Percentiles rank a stretch among this genome's conserved stretches.
Conservation (phyloP, 1,284 basidiomycete genomes). For the Marasmius tenuissimus region DNA sequence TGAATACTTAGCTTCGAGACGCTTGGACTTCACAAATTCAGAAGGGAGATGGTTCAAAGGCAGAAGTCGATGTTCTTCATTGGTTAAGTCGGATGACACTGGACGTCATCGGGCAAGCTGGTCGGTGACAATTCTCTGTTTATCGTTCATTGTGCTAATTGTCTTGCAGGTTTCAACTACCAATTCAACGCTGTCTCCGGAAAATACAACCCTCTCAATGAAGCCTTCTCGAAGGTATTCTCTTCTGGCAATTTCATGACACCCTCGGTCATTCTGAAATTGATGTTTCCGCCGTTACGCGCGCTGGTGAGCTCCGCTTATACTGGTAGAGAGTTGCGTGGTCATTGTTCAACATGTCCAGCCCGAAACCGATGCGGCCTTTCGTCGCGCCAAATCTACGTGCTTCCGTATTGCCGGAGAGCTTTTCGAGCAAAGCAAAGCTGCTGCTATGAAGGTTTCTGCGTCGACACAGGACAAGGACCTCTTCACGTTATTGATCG, state of each 20-base stretch:
- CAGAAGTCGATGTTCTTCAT: constrained; percentile 36
- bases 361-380: not conserved
- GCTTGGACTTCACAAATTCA: constrained; percentile 16
- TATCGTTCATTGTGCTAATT: not conserved
- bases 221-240: constrained; percentile 34
- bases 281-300: constrained; percentile 21
- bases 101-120: constrained; percentile 52
- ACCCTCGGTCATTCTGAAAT: constrained; percentile 15
- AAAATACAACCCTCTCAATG: constrained; percentile 36
- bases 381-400: constrained; percentile 7
- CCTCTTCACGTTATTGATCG: constrained; percentile 32
- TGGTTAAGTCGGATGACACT: constrained; percentile 47
- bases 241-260: not conserved
- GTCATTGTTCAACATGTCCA: not conserved
- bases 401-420: constrained; percentile 32
- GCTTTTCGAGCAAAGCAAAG: constrained; percentile 39
- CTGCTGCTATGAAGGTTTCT: constrained; percentile 21
- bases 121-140: constrained; percentile 17
- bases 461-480: constrained; percentile 22
- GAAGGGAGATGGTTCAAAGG: constrained; percentile 2
- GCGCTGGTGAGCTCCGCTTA: not conserved
- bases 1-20: constrained; percentile 36
- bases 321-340: not conserved
- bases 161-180: constrained; percentile 47
- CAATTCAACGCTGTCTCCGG: constrained; percentile 41